These are phyloP conservation scores for Alternaria sp. DNA, from an alignment of 2,329 filamentous ascomycete species.

Conservation along the genomic window DNA sequence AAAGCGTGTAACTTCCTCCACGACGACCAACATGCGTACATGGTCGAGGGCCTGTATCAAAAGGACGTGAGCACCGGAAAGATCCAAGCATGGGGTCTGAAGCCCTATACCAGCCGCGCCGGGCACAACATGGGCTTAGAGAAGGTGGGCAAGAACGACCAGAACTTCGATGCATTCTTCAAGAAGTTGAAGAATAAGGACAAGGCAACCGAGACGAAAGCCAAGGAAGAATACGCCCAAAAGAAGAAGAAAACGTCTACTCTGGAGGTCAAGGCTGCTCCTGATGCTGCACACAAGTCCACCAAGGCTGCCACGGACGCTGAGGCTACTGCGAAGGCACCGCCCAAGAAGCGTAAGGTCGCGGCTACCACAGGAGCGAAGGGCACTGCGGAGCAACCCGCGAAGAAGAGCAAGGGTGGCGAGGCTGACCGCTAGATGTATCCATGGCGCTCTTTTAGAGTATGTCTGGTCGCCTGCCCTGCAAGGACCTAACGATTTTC, in stretches of 20 bases:
- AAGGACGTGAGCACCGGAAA: not conserved
- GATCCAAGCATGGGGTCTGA: not conserved
- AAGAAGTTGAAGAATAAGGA: not conserved
- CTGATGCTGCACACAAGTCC: not conserved
- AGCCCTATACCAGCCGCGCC: not conserved
- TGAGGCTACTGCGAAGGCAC: not conserved
- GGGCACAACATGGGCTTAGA: not conserved
- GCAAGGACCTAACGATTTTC: not conserved
- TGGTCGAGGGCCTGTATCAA: not conserved
- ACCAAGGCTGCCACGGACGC: not conserved
- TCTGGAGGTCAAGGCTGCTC: not conserved
- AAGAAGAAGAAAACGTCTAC: not conserved
- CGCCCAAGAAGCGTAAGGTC: not conserved
- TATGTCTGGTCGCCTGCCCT: not conserved
- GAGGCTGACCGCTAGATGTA: not conserved
- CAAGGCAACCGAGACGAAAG: not conserved
- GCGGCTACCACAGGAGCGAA: not conserved
- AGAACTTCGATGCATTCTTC: not conserved
- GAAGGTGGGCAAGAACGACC: not conserved
- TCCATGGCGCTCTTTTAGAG: not conserved
- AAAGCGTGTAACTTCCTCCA: not conserved
- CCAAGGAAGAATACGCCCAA: not conserved
- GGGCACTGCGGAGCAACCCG: not conserved
- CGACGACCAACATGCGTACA: not conserved
- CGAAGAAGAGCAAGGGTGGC: not conserved